Conservation (phyloP, 2,329 filamentous ascomycete species). For the Penicillium fuscoglaucum region DNA sequence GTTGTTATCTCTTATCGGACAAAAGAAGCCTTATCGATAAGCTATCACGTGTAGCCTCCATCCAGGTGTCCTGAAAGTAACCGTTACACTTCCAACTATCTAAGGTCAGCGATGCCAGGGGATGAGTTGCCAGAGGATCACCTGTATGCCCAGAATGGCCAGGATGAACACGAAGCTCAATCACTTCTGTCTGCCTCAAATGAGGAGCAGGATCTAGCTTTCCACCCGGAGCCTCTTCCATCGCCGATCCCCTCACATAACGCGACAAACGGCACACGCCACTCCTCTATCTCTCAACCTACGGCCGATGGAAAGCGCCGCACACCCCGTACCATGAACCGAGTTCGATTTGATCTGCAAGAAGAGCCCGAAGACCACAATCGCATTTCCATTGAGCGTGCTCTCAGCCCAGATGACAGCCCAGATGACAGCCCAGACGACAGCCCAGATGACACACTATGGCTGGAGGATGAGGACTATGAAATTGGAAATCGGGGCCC, state of each 20-base stretch:
- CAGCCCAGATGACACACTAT: constrained; percentile 37
- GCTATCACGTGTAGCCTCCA: constrained; percentile 22
- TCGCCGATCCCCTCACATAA: constrained; percentile 23
- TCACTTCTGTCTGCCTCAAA: constrained; percentile 35
- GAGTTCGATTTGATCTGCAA: constrained; percentile 71
- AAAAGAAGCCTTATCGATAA: constrained; percentile 1
- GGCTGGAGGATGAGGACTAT: constrained; percentile 63
- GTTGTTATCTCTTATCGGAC: constrained; percentile 4
- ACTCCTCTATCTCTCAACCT: constrained; percentile 45
- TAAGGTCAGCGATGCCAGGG: constrained; percentile 43
- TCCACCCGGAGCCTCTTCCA: constrained; percentile 24
- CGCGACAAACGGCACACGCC: constrained; percentile 31
- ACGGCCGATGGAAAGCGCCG: constrained; percentile 42
- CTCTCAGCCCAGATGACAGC: constrained; percentile 30
- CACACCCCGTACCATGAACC: constrained; percentile 64
- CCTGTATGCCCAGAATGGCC: constrained; percentile 33
- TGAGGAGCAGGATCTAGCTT: constrained; percentile 32
- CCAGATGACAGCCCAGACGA: constrained; percentile 35
- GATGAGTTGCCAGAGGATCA: constrained; percentile 40
- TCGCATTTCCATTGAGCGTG: constrained; percentile 34
- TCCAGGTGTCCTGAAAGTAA: constrained; percentile 28
- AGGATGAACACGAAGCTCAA: constrained; percentile 34
- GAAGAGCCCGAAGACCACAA: constrained; percentile 32
- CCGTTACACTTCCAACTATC: constrained; percentile 1
- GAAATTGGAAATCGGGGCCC: constrained; percentile 45